Evolutionary conservation across 306 rosid genomes (phyloP).

Genomic region (Trifolium fragiferum): DNA sequence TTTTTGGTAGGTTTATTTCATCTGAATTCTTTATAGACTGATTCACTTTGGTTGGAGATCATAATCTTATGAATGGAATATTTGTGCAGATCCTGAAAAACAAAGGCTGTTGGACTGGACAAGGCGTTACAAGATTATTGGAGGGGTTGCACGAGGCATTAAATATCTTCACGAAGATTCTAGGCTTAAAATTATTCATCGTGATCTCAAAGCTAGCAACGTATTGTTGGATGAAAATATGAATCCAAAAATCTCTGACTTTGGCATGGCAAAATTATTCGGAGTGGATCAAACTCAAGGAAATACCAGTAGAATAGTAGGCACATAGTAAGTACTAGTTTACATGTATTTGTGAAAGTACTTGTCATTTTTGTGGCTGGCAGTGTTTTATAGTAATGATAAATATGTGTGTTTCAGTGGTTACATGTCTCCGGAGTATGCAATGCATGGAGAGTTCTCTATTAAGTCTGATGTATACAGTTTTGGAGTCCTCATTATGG

Average conservation of each 20-base stretch:
- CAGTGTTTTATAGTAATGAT: not conserved
- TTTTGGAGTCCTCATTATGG: constrained; percentile 55
- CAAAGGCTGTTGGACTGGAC: constrained; percentile 58
- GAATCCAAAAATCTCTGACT: constrained; percentile 73
- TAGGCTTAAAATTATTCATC: constrained; percentile 61
- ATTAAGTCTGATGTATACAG: constrained; percentile 55
- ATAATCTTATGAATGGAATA: not conserved
- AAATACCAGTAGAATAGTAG: constrained; percentile 57
- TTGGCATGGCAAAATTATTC: constrained; percentile 71
- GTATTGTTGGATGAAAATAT: constrained; percentile 56
- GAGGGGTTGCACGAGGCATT: constrained; percentile 64
- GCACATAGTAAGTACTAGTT: constrained; percentile 63
- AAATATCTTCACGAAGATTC: constrained; percentile 74
- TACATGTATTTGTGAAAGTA: not conserved
- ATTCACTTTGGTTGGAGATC: not conserved
- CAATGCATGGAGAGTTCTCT: constrained; percentile 55
- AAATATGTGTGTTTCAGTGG: constrained; percentile 44
- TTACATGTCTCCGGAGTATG: constrained; percentile 61
- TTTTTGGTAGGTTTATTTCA: constrained; percentile 53
- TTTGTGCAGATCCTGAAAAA: constrained; percentile 45
- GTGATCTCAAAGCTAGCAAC: constrained; percentile 75
- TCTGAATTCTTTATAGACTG: not conserved
- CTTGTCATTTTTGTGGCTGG: not conserved
- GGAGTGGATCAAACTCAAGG: constrained; percentile 52
- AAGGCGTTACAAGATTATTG: constrained; percentile 53